Conservation (phyloP, 169 alveolate species). For the Plasmodium gonderi region DNA sequence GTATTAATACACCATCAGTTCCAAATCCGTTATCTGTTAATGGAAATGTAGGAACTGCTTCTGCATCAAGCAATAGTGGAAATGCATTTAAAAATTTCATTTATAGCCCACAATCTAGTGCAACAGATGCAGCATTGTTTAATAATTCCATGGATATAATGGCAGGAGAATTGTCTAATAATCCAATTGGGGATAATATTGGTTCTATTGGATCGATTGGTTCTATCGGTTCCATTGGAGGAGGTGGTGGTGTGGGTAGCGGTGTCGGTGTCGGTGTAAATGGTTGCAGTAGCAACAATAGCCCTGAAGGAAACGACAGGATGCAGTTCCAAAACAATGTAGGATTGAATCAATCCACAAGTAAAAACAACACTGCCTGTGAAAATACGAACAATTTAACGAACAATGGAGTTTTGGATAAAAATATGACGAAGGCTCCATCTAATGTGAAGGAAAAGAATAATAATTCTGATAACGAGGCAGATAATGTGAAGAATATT, state of each 20-base stretch:
- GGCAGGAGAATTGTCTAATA: neutral
- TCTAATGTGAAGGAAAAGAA: neutral
- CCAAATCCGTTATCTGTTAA: neutral
- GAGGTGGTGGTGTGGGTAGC: neutral
- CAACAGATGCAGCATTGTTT: neutral
- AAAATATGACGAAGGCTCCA: neutral
- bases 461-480: neutral
- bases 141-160: neutral
- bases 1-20: neutral
- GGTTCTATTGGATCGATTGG: too few species aligned
- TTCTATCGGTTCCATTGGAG: too few species aligned
- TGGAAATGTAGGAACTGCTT: neutral
- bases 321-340: neutral
- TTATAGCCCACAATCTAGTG: neutral
- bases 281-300: too few species aligned
- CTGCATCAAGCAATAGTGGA: neutral
- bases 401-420: neutral
- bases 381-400: neutral
- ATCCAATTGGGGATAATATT: neutral
- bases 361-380: neutral
- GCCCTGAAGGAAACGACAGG: neutral
- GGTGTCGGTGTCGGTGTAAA: too few species aligned
- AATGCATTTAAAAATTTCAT: neutral
- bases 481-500: neutral
- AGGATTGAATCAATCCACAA: neutral